A percentile compares a stretch with the other conserved stretches of the same genome.
phyloP scores from a whole-genome alignment of 805 yeast genomes.

The Zygotorulaspora sp. region DNA sequence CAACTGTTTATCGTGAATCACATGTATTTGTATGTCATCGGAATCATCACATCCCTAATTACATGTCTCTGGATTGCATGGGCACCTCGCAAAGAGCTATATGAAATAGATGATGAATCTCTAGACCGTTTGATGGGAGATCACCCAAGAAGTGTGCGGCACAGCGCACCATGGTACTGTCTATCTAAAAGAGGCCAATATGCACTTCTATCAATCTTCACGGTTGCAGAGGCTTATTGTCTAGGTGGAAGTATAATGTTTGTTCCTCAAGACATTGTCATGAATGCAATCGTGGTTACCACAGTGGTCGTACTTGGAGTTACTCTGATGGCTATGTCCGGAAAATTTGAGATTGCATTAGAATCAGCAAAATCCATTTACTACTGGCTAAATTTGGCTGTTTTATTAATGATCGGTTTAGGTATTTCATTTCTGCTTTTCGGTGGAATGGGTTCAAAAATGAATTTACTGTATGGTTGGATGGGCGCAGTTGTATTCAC shows the following conservation, averaged over 20 bases:
- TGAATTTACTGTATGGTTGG: constrained; percentile 63
- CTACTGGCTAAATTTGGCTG: constrained; percentile 43
- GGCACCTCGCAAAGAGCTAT: constrained; percentile 65
- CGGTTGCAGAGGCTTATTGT: constrained; percentile 68
- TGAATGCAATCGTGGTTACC: constrained; percentile 70
- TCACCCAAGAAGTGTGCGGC: constrained; percentile 3
- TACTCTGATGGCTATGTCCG: constrained; percentile 72
- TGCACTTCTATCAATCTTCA: constrained; percentile 57
- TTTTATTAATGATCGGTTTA: constrained; percentile 67
- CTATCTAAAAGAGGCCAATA: constrained; percentile 35
- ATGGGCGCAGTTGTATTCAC: constrained; percentile 72
- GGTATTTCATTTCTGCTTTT: constrained; percentile 63
- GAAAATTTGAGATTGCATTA: constrained; percentile 33
- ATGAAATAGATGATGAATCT: constrained; percentile 36
- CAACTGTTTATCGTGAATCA: constrained; percentile 51
- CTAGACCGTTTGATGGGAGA: constrained; percentile 5
- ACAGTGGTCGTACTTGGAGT: constrained; percentile 69
- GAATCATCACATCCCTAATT: constrained; percentile 57
- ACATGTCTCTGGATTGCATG: constrained; percentile 59
- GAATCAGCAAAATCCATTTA: constrained; percentile 35
- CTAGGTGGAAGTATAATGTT: constrained; percentile 63
- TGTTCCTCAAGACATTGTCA: constrained; percentile 57
- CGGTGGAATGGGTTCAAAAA: constrained; percentile 52
- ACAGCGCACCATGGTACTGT: constrained; percentile 30
- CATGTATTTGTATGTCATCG: constrained; percentile 54